Evolutionary conservation across 2,329 filamentous ascomycete species (phyloP).

Genomic region (Neopestalotiopsis rosae): DNA sequence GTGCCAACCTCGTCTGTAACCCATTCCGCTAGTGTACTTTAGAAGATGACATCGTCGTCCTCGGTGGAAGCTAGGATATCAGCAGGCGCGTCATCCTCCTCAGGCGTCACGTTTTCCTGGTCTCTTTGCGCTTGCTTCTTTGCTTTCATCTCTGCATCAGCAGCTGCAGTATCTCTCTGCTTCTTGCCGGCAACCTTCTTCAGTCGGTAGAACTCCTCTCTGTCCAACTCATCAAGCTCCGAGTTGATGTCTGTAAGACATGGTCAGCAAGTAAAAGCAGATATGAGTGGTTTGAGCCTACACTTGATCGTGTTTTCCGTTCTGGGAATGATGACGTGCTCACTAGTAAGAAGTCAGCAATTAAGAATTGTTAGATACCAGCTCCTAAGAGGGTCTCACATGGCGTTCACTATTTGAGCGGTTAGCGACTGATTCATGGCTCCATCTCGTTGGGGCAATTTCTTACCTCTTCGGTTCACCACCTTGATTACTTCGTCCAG

Average conservation of each 20-base stretch:
- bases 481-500: conserved; percentile 99
- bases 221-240: conserved; percentile 93
- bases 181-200: conserved; percentile 95
- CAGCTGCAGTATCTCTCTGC: conserved; percentile 74
- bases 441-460: background rate
- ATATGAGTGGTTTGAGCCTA: conserved; percentile 40
- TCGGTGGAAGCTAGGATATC: conserved; percentile 79
- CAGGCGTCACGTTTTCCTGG: conserved; percentile 43
- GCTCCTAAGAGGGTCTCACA: conserved; percentile 54
- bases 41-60: conserved; percentile 89
- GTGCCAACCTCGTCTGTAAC: background rate
- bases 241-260: conserved; percentile 84
- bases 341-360: conserved; percentile 52
- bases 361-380: background rate
- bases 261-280: background rate
- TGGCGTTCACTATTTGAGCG: conserved; percentile 76
- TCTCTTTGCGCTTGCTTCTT: conserved; percentile 62
- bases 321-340: conserved; percentile 94
- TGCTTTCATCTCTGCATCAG: conserved; percentile 77
- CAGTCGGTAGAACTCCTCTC: conserved; percentile 96
- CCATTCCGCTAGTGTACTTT: conserved; percentile 24
- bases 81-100: conserved; percentile 49
- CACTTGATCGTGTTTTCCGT: conserved; percentile 99
- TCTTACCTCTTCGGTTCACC: conserved; percentile 87
- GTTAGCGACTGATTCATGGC: conserved; percentile 12